Evolutionary conservation across 2,329 filamentous ascomycete species (phyloP), one percentile per base, ranked within the genome.

Genomic region (Diaporthe eres): DNA sequence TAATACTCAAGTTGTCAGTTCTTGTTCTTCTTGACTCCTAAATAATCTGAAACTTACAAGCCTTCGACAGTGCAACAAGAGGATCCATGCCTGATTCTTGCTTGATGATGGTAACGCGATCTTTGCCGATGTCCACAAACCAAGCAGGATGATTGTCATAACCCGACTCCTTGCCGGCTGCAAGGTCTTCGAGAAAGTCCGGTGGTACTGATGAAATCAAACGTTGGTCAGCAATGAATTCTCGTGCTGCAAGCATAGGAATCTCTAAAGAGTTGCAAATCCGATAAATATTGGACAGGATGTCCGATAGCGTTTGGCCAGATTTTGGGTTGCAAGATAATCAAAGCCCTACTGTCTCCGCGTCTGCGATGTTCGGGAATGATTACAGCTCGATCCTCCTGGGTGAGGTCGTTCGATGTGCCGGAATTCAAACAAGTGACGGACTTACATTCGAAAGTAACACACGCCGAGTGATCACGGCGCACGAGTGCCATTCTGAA

Each of bases 381-480:
- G 3, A 12, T 12, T 2, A 39, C 37, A 2, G 10, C 37, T 39
- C 37, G 10, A 39, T 39, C 37, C 37, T 39, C 10, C 37, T 39
- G 3, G 0, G 2, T 39, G 37, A 39, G 37, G 37, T 12, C 37
- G 47, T 49, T 1, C 1, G 19, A 49, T 9, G 19, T 49, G 19
- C 17, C 2, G 49, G 8, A n/a, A 25, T n/a, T 5, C 7, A 6
- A n/a, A n/a, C 19, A n/a, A 53, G 10, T 1, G n/a, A 28, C 4
- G 7, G 12, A 37, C 67, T 13, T 8, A 57, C 67, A 57, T 25
- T 71, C 67, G 10, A 71, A 71, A 44, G 67, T 71, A 5, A 57
- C 67, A 55, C 34, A 44, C 7, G 67, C 67, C 0, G 49, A 71
- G n/a, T 55, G 49, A 39, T 71, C 49, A 22, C 67, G 49, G 31